Base-by-base conservation (phyloP, 148 eudicot species). In the Cornus florida region DNA sequence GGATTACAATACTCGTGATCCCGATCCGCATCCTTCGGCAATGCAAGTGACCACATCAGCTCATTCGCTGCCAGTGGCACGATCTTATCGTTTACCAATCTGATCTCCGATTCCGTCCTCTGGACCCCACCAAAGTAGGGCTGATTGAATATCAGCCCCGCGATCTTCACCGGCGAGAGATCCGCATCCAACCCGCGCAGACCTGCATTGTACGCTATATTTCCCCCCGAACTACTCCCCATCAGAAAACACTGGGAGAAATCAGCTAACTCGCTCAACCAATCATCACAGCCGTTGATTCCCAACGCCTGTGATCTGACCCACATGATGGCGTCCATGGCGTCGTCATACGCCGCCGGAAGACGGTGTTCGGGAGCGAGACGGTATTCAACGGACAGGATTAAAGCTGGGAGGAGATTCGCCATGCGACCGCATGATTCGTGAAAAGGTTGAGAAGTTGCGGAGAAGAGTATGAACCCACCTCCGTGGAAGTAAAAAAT, bases 291-390 rank as follows among this genome's bases (percentile, higher is more conserved):
- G 3, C 80, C 91, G 12, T 69, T 60, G 13, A 14, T 69, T 28
- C 71, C 77, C 73, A 68, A 16, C 3, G 91, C 97, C 82, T 94
- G 94, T 10, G 81, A 80, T 1, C 85, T 75, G 8, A 86, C 88
- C 98, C 98, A 95, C 67, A 53, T 23, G 67, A 95, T 41, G 0
- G 97, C 97, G 82, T 95, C 98, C 72, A 87, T 67, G 7, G 94
- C 98, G 71, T 95, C 98, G 38, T 91, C 92, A 81, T 91, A 94
- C 0, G 97, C 98, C 0, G 95, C 97, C 0, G 97, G 97, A 17
- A 94, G 95, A 13, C 95, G 92, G 78, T 86, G 79, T 78, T 94
- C 98, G 0, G 98, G 98, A 1, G 97, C 95, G 56, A 92, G 87
- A 6, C 97, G 90, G 70, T 92, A 94, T 7, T 94, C 94, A 24